Evolutionary conservation across 768 basidiomycete genomes (phyloP).

Genomic region (Tricholoma terreum): DNA sequence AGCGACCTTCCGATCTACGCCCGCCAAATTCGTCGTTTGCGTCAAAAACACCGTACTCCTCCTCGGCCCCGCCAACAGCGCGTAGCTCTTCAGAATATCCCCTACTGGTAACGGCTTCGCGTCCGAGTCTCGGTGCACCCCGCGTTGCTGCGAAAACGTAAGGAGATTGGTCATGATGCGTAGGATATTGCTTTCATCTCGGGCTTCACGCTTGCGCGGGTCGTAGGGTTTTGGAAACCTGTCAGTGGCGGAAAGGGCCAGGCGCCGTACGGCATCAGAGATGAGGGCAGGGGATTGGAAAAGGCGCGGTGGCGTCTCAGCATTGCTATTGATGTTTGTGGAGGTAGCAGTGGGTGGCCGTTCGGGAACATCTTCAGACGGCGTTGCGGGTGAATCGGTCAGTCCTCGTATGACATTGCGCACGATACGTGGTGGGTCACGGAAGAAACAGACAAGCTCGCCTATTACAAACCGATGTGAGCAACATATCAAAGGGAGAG

Average conservation of each 20-base stretch:
- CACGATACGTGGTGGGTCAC: constrained; percentile 68
- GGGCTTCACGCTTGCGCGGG: constrained; percentile 36
- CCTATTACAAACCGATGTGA: constrained; percentile 41
- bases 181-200: constrained; percentile 55
- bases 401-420: constrained; percentile 51
- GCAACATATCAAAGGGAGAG: neutral
- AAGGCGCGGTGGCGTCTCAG: constrained; percentile 28
- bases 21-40: constrained; percentile 47
- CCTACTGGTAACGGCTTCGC: constrained; percentile 35
- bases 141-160: constrained; percentile 50
- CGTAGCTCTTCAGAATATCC: constrained; percentile 39
- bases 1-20: constrained; percentile 56
- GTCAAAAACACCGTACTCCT: constrained; percentile 61
- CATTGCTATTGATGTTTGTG: constrained; percentile 18
- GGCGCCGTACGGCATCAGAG: constrained; percentile 68
- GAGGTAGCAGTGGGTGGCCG: neutral
- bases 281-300: constrained; percentile 67
- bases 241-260: constrained; percentile 62
- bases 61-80: constrained; percentile 39
- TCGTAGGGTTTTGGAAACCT: constrained; percentile 38
- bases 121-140: constrained; percentile 35
- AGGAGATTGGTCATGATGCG: constrained; percentile 77
- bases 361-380: constrained; percentile 22
- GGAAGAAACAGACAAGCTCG: constrained; percentile 84
- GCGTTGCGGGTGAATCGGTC: constrained; percentile 42